Base-by-base conservation (phyloP, 352 stramenopile genomes). In the Elongisporangium undulatum region DNA sequence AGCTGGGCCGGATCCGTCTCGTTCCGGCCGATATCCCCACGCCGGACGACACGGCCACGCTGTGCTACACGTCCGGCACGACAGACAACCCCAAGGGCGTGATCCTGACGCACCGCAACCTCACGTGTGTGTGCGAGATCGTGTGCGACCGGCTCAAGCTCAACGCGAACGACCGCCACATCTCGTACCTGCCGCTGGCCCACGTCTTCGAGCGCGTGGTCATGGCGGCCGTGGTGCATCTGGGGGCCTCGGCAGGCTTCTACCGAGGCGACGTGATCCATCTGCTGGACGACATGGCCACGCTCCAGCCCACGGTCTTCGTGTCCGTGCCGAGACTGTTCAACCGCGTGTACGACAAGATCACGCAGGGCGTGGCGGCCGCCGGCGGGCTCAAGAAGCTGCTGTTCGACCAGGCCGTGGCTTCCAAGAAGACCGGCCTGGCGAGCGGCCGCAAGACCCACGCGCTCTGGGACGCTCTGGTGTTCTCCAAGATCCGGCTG, bases 331-430 rank as follows among this genome's bases (percentile, higher is more conserved):
- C 96, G 4, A 79, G 96, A 19, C 86, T 99, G 1, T 78, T 98
- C 54, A 98, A 98, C 66, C 96, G 96, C 62, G 94, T 99, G 55
- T 87, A 98, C 69, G 92, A 98, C 85, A 98, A 98, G 67, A 89
- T 97, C 66, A 76, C 79, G 58, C 67, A 77, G 53, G 68, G 71
- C 34, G 82, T 92, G 3, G 71, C 61, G 21, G 51, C 64, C 51
- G 67, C 68, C 39, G 68, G 71, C 21, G 62, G 56, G 15, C n/a
- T 86, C 16, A 77, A 77, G 61, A 83, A 80, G 51, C 61, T 71
- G 12, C 56, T 89, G 19, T 89, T 82, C 39, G 64, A 81, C 49
- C 68, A 68, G 9, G 75, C 72, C 1, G 66, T 77, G 45, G 66
- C 63, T 7, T 51, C 67, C 12, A 89, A 89, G 53, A 52, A 77